These are phyloP conservation scores for bread wheat (Triticum aestivum) DNA, from an alignment of 176 grass and related monocot genomes.

Conservation along the genomic window DNA sequence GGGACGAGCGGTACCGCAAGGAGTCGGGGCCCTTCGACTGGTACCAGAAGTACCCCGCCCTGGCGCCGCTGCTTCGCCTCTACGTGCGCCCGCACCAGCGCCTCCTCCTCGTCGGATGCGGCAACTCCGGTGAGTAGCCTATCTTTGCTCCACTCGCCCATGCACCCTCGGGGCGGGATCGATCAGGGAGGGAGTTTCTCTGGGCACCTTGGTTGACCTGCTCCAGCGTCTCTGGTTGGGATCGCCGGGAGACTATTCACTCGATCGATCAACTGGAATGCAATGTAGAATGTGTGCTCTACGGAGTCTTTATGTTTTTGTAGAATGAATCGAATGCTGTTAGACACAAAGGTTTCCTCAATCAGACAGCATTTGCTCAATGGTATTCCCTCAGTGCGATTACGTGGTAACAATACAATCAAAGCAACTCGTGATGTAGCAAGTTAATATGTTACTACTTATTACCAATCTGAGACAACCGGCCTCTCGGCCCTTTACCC, in stretches of 20 bases:
- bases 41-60: constrained; percentile 94
- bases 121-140: constrained; percentile 69
- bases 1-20: constrained; percentile 88
- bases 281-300: background rate
- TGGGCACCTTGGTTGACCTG: background rate
- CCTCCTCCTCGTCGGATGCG: constrained; percentile 84
- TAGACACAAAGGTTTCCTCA: background rate
- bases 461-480: background rate
- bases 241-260: background rate
- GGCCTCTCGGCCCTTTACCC: background rate
- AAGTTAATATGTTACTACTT: background rate
- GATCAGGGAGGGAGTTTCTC: background rate
- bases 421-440: background rate
- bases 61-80: constrained; percentile 71
- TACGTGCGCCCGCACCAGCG: constrained; percentile 55
- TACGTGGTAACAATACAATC: background rate
- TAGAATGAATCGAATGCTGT: background rate
- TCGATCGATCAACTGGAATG: background rate
- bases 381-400: background rate
- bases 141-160: background rate
- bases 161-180: background rate
- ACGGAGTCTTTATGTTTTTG: background rate
- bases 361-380: background rate
- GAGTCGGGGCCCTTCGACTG: constrained; percentile 81
- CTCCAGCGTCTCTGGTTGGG: background rate